A percentile compares a stretch with the other conserved stretches of the same genome.
These are phyloP conservation scores for Geotrichum carabidarum DNA, from an alignment of 1,139 yeast species.

Conservation along the genomic window DNA sequence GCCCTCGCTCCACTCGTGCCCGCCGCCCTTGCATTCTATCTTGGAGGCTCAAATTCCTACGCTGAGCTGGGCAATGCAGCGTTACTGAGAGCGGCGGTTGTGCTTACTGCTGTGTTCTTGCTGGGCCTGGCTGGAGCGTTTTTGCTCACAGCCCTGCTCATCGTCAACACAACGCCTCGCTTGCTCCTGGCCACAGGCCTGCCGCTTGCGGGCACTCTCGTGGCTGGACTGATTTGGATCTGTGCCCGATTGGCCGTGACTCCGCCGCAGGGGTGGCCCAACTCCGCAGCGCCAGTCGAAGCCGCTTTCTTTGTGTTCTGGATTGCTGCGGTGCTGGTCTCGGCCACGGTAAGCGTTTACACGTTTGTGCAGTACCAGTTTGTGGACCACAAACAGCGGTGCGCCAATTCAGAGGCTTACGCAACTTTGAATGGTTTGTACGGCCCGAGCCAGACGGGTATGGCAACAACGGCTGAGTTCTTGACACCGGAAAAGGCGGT, in stretches of 20 bases:
- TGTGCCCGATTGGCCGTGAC: conserved; percentile 3
- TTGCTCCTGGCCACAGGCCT: conserved; percentile 10
- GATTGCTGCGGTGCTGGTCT: conserved; percentile 6
- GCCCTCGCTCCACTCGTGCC: conserved; percentile 6
- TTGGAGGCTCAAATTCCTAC: neutral
- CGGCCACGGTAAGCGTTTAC: conserved; percentile 7
- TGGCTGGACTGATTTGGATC: conserved; percentile 11
- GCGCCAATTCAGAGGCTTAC: too few species aligned
- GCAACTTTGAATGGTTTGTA: too few species aligned
- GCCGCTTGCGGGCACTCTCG: conserved; percentile 6
- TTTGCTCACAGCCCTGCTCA: conserved; percentile 8
- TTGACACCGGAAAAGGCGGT: neutral
- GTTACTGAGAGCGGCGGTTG: neutral
- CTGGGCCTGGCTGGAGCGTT: neutral
- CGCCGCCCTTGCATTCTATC: conserved; percentile 3
- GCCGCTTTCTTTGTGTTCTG: conserved; percentile 9
- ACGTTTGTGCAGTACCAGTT: conserved; percentile 10
- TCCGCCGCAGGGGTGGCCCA: neutral
- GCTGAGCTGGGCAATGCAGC: too few species aligned
- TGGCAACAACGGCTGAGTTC: neutral
- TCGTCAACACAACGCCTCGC: neutral
- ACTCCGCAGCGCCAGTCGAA: neutral
- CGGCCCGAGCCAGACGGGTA: too few species aligned
- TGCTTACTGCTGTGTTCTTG: conserved; percentile 10
- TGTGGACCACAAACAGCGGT: neutral